These are phyloP conservation scores for Imleria badia DNA, from an alignment of 768 basidiomycete genomes.

Conservation along the genomic window DNA sequence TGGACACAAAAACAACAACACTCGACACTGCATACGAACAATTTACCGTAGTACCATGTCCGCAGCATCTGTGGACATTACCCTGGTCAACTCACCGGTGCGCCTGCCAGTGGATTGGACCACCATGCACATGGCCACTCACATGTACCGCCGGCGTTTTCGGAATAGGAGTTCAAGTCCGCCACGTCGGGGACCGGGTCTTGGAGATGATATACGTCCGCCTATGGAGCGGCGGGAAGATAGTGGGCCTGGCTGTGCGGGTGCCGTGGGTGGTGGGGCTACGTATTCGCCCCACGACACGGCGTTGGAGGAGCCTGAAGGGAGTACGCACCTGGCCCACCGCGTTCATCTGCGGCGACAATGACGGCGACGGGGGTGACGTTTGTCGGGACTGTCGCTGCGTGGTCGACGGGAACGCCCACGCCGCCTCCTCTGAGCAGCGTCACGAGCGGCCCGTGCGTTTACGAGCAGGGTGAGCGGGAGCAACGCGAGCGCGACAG, in stretches of 20 bases:
- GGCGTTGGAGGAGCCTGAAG: neutral
- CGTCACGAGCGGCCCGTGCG: slow-evolving; percentile 23
- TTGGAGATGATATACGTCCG: slow-evolving; percentile 37
- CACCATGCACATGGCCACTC: slow-evolving; percentile 3
- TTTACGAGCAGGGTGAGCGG: slow-evolving; percentile 39
- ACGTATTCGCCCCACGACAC: slow-evolving; percentile 34
- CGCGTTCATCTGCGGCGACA: slow-evolving; percentile 19
- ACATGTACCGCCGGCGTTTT: slow-evolving; percentile 33
- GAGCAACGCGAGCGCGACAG: slow-evolving; percentile 7
- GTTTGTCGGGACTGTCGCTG: too few species aligned
- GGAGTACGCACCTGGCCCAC: slow-evolving; percentile 25
- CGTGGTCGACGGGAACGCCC: slow-evolving; percentile 11
- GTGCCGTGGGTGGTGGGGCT: neutral
- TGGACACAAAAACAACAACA: too few species aligned
- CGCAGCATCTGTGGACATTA: too few species aligned
- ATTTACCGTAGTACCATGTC: too few species aligned
- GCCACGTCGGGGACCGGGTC: slow-evolving; percentile 29
- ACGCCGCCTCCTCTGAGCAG: slow-evolving; percentile 30
- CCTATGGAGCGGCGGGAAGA: slow-evolving; percentile 52
- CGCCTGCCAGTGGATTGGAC: too few species aligned
- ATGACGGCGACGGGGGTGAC: too few species aligned
- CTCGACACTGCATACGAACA: too few species aligned
- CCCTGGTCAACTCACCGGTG: too few species aligned
- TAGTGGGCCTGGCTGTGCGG: slow-evolving; percentile 22
- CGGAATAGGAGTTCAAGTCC: slow-evolving; percentile 48